A percentile compares a stretch with the other conserved stretches of the same genome.
phyloP scores from a whole-genome alignment of 1,139 yeast species.

The Protomyces arabidopsidicola region DNA sequence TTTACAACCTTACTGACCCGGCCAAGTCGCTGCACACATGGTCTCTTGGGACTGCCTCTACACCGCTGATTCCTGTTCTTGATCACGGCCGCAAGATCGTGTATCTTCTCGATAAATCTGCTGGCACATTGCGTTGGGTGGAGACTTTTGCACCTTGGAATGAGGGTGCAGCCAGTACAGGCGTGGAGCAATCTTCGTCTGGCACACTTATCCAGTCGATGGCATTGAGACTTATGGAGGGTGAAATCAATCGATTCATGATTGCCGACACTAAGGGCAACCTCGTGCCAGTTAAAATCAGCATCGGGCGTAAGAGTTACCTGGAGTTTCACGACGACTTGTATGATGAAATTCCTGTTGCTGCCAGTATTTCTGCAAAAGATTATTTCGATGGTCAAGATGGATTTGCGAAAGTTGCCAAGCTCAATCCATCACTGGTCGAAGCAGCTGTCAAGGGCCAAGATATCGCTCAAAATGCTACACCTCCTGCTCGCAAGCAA shows the following conservation, averaged over 20 bases:
- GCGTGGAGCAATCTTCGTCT: conserved; percentile 15
- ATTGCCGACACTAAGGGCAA: conserved; percentile 25
- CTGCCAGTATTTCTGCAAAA: neutral
- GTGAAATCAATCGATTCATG: conserved; percentile 19
- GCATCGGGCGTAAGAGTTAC: conserved; percentile 22
- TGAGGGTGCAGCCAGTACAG: conserved; percentile 24
- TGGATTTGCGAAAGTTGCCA: conserved; percentile 9
- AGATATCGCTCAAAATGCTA: neutral
- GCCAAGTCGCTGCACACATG: conserved; percentile 8
- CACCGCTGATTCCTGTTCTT: conserved; percentile 15
- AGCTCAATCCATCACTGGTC: conserved; percentile 10
- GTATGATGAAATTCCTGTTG: conserved; percentile 10
- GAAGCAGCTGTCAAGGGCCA: conserved; percentile 5
- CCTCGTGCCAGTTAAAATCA: conserved; percentile 15
- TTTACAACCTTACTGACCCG: conserved; percentile 11
- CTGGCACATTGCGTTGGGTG: conserved; percentile 20
- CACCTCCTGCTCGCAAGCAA: neutral
- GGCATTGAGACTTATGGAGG: conserved; percentile 20
- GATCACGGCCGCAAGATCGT: conserved; percentile 14
- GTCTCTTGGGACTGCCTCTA: conserved; percentile 24
- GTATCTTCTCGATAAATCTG: conserved; percentile 22
- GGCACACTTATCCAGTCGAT: conserved; percentile 13
- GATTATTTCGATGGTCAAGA: conserved; percentile 5
- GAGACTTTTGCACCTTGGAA: conserved; percentile 20
- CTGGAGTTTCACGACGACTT: conserved; percentile 21